Evolutionary conservation across 495 filamentous ascomycete genomes (phyloP), one percentile per base, ranked within the genome.

Genomic region (Mycothermus thermophilus): DNA sequence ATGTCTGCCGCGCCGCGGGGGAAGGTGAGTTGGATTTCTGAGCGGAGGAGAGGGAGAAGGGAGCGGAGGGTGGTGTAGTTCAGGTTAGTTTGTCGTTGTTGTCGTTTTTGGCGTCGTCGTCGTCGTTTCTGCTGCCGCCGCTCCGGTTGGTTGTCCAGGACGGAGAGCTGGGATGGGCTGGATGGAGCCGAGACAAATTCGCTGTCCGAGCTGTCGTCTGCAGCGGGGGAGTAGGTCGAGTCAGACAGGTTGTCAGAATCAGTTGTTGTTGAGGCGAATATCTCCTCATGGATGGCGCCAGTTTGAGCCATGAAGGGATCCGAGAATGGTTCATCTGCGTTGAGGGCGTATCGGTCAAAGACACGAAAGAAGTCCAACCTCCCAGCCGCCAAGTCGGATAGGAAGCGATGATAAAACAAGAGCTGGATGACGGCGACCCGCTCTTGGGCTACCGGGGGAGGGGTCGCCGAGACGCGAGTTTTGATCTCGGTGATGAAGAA

Each of bases 401-500:
- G 67, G 32, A 96, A 74, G n/a, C 76, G 77, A 45, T 85, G 85
- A 49, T 97, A 97, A 1, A 95, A 60, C 59, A 92, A 86, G 6
- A 97, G 63, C 54, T 97, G 90, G 34, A 94, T 75, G 33, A 74
- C 63, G 0, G 90, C 83, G 0, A 77, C 80, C 8, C 80, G 76
- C 13, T 85, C 72, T n/a, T 77, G 71, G 1, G 75, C 60, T 18
- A 70, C 74, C 14, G 66, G 63, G 0, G 88, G 87, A 1, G 83
- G 40, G 9, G 66, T 67, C 9, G 63, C 61, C 26, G 63, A 69
- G 6, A 53, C 67, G 29, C 86, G 72, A 1, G 92, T 96, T 54
- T 97, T 97, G 34, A 90, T 73, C 46, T 97, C 90, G 5, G 77
- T 80, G 32, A 97, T 57, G 52, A 87, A 95, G 10, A 87, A 62